Evolutionary conservation across 1,139 yeast species (phyloP).

Genomic region (Hyphopichia burtonii): DNA sequence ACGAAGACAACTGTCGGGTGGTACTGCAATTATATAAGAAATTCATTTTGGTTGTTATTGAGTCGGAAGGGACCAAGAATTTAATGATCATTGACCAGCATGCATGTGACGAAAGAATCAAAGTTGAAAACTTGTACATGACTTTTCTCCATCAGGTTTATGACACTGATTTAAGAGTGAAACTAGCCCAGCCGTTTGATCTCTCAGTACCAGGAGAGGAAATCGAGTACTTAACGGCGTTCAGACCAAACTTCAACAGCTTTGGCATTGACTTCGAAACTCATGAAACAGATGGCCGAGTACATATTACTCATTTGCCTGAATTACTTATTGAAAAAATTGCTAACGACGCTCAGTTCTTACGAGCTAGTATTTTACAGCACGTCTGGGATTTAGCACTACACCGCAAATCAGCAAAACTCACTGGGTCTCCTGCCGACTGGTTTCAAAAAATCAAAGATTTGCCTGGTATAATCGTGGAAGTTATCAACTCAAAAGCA

Average conservation of each 20-base stretch:
- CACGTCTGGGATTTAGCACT: not conserved
- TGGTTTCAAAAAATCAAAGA: constrained; percentile 18
- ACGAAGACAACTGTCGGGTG: constrained; percentile 13
- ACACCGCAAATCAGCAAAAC: not conserved
- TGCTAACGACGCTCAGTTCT: not conserved
- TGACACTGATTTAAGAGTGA: constrained; percentile 12
- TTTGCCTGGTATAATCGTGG: constrained; percentile 50
- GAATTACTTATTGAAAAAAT: constrained; percentile 27
- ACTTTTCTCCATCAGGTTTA: constrained; percentile 24
- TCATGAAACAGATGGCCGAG: not conserved
- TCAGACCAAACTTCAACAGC: not conserved
- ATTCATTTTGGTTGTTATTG: constrained; percentile 48
- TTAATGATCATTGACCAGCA: constrained; percentile 67
- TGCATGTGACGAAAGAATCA: constrained; percentile 72
- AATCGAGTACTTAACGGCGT: not conserved
- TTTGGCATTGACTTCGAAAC: constrained; percentile 35
- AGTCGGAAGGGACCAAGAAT: constrained; percentile 5
- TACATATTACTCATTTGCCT: constrained; percentile 41
- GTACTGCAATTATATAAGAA: constrained; percentile 56
- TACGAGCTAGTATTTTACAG: not conserved
- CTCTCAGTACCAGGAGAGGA: not conserved
- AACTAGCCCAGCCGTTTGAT: constrained; percentile 5
- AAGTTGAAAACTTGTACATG: constrained; percentile 47
- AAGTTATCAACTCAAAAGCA: constrained; percentile 59
- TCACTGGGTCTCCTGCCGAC: not conserved